Conservation (phyloP, 371 early-diverging fungal genomes). For the Gilbertella persicaria region DNA sequence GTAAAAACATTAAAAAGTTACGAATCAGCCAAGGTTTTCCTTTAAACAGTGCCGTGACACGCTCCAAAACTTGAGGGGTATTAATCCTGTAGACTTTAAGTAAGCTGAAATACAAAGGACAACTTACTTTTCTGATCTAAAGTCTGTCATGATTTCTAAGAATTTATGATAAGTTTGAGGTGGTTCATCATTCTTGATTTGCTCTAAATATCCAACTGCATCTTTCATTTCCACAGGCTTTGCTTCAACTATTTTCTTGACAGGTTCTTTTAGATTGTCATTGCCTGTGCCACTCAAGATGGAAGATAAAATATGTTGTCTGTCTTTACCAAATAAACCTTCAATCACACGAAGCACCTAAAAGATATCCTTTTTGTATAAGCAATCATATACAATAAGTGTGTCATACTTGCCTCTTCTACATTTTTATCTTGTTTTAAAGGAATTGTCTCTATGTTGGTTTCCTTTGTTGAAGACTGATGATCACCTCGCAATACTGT, state of each 20-base stretch:
- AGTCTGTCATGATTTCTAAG: conserved; percentile 34
- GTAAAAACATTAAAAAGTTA: conserved; percentile 38
- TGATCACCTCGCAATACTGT: conserved; percentile 28
- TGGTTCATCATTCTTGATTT: conserved; percentile 22
- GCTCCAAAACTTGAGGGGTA: conserved; percentile 39
- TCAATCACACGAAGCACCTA: conserved; percentile 28
- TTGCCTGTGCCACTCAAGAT: conserved; percentile 5
- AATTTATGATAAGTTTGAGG: conserved; percentile 26
- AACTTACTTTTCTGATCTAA: conserved; percentile 30
- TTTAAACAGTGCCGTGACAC: conserved; percentile 32
- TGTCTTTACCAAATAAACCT: conserved; percentile 29
- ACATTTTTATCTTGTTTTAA: conserved; percentile 12
- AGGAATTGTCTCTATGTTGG: neutral
- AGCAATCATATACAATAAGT: neutral
- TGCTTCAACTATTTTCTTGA: conserved; percentile 7
- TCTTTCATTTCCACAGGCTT: conserved; percentile 28
- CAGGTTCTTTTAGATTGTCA: conserved; percentile 1
- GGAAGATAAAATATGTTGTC: conserved; percentile 17
- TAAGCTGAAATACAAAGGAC: neutral
- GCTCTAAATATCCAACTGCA: conserved; percentile 32
- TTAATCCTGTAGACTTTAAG: conserved; percentile 24
- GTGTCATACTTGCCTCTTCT: conserved; percentile 9
- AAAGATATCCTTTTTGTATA: neutral
- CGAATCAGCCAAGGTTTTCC: conserved; percentile 37
- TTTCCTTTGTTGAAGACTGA: conserved; percentile 1